These are phyloP conservation scores for Axilococcus clingmanii DNA, from an alignment of 139 green algal genomes.

Conservation along the genomic window DNA sequence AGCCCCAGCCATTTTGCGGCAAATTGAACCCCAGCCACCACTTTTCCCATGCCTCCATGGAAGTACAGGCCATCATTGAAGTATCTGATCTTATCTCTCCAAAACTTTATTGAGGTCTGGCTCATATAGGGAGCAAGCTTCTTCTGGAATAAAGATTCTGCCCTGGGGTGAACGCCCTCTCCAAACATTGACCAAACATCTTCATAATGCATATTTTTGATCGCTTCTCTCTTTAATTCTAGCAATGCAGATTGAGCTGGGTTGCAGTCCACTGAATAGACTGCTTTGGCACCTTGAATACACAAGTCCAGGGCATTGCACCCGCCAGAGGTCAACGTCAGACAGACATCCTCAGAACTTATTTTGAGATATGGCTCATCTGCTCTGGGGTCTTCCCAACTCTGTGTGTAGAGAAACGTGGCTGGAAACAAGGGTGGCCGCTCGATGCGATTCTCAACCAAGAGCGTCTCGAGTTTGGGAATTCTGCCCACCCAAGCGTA, in stretches of 20 bases:
- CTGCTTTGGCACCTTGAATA: conserved; percentile 69
- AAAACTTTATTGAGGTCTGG: conserved; percentile 81
- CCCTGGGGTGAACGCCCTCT: conserved; percentile 62
- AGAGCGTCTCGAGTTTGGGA: conserved; percentile 29
- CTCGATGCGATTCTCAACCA: conserved; percentile 54
- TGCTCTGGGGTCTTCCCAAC: conserved; percentile 87
- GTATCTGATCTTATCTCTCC: conserved; percentile 74
- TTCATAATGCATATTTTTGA: conserved; percentile 78
- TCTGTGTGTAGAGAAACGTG: conserved; percentile 98
- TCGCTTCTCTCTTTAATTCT: conserved; percentile 85
- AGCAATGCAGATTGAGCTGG: conserved; percentile 87
- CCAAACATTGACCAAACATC: conserved; percentile 88
- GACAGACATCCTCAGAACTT: conserved; percentile 60
- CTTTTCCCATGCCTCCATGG: conserved; percentile 89
- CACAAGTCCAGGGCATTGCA: conserved; percentile 96
- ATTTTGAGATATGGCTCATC: conserved; percentile 19
- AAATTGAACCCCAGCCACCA: conserved; percentile 59
- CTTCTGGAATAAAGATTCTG: conserved; percentile 72
- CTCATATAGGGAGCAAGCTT: conserved; percentile 85
- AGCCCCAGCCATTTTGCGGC: conserved; percentile 41
- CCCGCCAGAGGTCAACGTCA: conserved; percentile 95
- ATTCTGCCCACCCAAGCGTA: conserved; percentile 85
- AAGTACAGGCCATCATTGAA: conserved; percentile 94
- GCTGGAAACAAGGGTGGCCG: conserved; percentile 82
- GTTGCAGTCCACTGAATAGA: conserved; percentile 97